Evolutionary conservation across 495 filamentous ascomycete genomes (phyloP), one percentile per base, ranked within the genome.

Genomic region (Penicillium bialowiezense): DNA sequence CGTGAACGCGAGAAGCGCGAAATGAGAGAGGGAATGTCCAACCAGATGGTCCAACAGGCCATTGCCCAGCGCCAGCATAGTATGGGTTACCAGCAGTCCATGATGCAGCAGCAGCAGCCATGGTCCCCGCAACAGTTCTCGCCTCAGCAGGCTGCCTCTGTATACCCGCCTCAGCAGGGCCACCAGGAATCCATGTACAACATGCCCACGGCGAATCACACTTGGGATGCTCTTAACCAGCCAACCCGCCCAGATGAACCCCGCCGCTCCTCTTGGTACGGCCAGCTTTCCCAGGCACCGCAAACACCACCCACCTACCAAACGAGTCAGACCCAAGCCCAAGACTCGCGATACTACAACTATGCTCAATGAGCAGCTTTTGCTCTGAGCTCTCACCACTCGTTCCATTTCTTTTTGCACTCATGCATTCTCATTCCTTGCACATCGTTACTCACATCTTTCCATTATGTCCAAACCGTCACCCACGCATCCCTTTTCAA

Each of bases 41-140:
- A 83, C 44, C 79, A 86, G 51, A 84, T 88, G 54, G 87, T 90
- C 9, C 85, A 90, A 48, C 80, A 87, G 47, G 89, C 87, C n/a
- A 89, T 90, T 57, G 79, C 81, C 12, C 86, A 88, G 47, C 79
- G 86, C 14, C 84, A 88, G 50, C 82, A 86, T 17, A 78, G 85
- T 44, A 54, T 50, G 32, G 60, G 68, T 35, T 65, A 75, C 29
- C 68, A 70, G 44, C 67, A 67, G 36, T 58, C 51, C 12, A 45
- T 59, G 49, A 57, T 52, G 38, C 64, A 71, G 29, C 72, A 78
- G 32, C 71, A 72, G 42, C 71, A 68, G 42, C 23, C 3, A 26
- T 63, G 58, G 18, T 43, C 47, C 19, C 44, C 50, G 7, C 52
- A 65, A 37, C 51, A 56, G 28, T 58, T 48, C 26, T 21, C 44